Base-by-base conservation (phyloP, 306 rosid species). In the Castanopsis chinensis region DNA sequence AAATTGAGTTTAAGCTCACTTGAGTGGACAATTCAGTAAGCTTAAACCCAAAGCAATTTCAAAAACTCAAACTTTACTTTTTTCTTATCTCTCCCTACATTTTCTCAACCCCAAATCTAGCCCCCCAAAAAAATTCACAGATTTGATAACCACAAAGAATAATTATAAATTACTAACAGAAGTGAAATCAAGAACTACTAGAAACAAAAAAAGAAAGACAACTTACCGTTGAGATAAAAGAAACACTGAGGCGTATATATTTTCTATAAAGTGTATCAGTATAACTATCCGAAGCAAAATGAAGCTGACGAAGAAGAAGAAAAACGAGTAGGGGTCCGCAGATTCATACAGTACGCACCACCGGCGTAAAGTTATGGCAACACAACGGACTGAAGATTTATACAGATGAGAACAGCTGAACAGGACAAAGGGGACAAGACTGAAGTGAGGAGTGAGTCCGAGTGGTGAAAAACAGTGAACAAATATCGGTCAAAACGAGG, bases 401-500 rank as follows among this genome's bases (percentile, higher is more conserved):
- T 18, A 56, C 21, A 52, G 67, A 27, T 23, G n/a, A 43, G 18
- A 69, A 41, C 45, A 41, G 45, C 45, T 11, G 61, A 55, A 41
- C 73, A 74, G 19, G 70, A 71, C 56, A 57, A 9, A 52, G 75
- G 5, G 14, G 75, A 80, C 85, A 85, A 21, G 71, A n/a, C 68
- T 20, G 53, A 23, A 37, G 45, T 41, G 3, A 41, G 8, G 45
- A 41, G 12, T 41, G 11, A 8, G 3, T 41, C 45, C 45, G 3
- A 30, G 20, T 1, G 20, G 64, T 28, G 59, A 49, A 52, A 58
- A 65, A n/a, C 20, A 76, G 73, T 27, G 49, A 74, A 41, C 2
- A 41, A 77, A 73, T 81, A 61, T 56, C 76, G 92, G 84, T 78
- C 80, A 78, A 80, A 82, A 73, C 88, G 71, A 84, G 84, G 92